A percentile compares a stretch with the other conserved stretches of the same genome.
These are phyloP conservation scores for Andrographis paniculata DNA, from an alignment of 305 asterid species.

Conservation along the genomic window DNA sequence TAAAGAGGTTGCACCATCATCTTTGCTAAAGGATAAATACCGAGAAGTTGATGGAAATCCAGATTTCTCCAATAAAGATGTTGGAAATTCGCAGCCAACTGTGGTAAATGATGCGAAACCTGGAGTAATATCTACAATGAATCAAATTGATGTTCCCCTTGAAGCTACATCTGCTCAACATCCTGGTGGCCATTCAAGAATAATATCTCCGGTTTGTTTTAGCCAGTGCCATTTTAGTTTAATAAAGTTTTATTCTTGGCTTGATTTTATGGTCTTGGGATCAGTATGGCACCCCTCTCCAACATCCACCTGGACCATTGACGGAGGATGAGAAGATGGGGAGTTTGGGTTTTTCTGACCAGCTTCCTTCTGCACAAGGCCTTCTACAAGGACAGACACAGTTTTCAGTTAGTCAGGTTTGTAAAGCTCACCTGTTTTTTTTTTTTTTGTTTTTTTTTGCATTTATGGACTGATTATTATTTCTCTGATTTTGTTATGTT, in stretches of 20 bases:
- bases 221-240: constrained; percentile 11
- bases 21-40: constrained; percentile 74
- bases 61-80: constrained; percentile 92
- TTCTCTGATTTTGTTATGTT: constrained; percentile 5
- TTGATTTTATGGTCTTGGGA: constrained; percentile 19
- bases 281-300: constrained; percentile 69
- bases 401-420: constrained; percentile 75
- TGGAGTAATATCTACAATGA: constrained; percentile 49
- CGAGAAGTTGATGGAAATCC: constrained; percentile 97
- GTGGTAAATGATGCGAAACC: constrained; percentile 59
- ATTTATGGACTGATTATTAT: constrained; percentile 7
- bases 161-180: constrained; percentile 53
- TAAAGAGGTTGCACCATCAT: constrained; percentile 76
- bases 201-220: constrained; percentile 60
- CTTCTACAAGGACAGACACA: constrained; percentile 65
- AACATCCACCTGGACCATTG: constrained; percentile 60
- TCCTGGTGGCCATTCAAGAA: constrained; percentile 67
- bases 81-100: constrained; percentile 61
- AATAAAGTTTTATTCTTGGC: constrained; percentile 7
- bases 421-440: constrained; percentile 12
- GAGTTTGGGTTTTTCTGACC: constrained; percentile 68
- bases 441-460: constrained; percentile 14
- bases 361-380: constrained; percentile 68
- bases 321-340: constrained; percentile 75
- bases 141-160: constrained; percentile 71